phyloP scores from a whole-genome alignment of 768 basidiomycete genomes.

The Tulasnella sp. region DNA sequence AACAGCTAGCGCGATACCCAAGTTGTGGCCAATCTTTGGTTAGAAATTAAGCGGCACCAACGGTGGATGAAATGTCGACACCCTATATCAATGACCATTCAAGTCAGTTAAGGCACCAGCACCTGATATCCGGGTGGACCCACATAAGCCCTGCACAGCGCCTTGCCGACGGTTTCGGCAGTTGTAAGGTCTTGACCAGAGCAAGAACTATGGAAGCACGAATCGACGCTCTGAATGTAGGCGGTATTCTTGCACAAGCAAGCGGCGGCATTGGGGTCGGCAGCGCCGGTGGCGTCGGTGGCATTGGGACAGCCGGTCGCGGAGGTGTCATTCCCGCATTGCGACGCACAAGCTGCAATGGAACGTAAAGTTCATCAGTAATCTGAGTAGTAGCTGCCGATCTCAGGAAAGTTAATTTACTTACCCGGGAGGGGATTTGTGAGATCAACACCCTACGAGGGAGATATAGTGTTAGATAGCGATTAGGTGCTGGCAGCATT shows the following conservation, averaged over 20 bases:
- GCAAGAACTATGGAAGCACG: neutral
- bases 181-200: neutral
- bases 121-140: neutral
- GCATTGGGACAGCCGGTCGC: constrained; percentile 39
- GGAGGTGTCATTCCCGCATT: constrained; percentile 14
- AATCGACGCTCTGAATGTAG: neutral
- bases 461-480: neutral
- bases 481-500: neutral
- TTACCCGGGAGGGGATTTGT: neutral
- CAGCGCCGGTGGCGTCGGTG: constrained; percentile 37
- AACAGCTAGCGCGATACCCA: neutral
- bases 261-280: constrained; percentile 35
- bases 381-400: neutral
- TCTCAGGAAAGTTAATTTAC: neutral
- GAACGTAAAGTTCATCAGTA: neutral
- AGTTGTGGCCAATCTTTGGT: neutral
- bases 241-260: constrained; percentile 49
- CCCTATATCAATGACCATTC: neutral
- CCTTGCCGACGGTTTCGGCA: neutral
- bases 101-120: neutral
- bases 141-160: neutral
- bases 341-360: neutral
- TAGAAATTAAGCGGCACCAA: neutral
- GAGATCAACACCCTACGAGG: neutral
- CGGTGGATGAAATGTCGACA: neutral